A percentile compares a stretch with the other conserved stretches of the same genome.
Conservation (phyloP, 108 stramenopile species). For the Fragilariopsis cylindrus region DNA sequence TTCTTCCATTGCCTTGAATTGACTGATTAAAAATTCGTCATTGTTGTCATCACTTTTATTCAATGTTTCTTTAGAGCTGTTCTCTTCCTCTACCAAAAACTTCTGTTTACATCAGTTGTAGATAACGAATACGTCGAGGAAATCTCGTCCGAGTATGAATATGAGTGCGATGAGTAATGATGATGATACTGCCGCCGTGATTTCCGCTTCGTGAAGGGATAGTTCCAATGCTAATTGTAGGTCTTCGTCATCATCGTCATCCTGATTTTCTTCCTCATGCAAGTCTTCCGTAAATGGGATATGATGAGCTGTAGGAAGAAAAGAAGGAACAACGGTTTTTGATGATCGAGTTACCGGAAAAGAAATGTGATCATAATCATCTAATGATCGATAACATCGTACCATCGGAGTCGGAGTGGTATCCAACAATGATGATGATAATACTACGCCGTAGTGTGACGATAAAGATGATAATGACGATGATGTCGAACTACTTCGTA, state of each 20-base stretch:
- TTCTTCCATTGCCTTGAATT: slow-evolving; percentile 36
- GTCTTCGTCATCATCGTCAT: slow-evolving; percentile 7
- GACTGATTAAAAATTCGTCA: slow-evolving; percentile 18
- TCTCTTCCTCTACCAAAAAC: neutral
- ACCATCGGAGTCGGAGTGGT: too few relatives aligned
- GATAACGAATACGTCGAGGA: neutral
- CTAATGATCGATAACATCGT: too few relatives aligned
- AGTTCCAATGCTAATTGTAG: slow-evolving; percentile 18
- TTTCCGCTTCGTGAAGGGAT: neutral
- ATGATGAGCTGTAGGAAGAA: too few relatives aligned
- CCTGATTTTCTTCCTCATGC: neutral
- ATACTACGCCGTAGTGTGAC: neutral
- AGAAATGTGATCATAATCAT: too few relatives aligned
- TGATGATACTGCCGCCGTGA: too few relatives aligned
- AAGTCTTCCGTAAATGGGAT: too few relatives aligned
- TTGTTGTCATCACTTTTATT: neutral
- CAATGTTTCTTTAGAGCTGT: neutral
- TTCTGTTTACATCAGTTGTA: neutral
- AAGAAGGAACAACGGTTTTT: too few relatives aligned
- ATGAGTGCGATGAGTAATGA: too few relatives aligned
- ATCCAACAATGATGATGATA: too few relatives aligned
- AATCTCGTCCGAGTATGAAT: too few relatives aligned
- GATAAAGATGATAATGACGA: neutral
- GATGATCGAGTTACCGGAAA: too few relatives aligned
- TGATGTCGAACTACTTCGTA: neutral